These are phyloP conservation scores for Globomyces pollinis-pini DNA, from an alignment of 192 early-diverging fungal genomes.

Conservation along the genomic window DNA sequence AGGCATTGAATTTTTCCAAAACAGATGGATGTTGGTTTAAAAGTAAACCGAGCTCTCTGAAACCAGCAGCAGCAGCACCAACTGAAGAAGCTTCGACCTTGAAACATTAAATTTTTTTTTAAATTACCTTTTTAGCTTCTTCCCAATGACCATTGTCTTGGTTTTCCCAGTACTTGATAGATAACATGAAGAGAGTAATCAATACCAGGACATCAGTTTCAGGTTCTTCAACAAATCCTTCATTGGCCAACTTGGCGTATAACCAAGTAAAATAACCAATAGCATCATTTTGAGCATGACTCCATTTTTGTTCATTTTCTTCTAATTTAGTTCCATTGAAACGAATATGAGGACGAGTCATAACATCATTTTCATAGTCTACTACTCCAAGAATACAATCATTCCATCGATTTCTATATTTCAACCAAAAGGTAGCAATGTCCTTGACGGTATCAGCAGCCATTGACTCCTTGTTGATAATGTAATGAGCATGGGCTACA, in stretches of 20 bases:
- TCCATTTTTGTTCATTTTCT: constrained; percentile 26
- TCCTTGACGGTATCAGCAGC: constrained; percentile 13
- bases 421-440: constrained; percentile 24
- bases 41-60: constrained; percentile 17
- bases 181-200: constrained; percentile 16
- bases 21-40: constrained; percentile 4
- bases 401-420: constrained; percentile 18
- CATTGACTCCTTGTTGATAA: constrained; percentile 6
- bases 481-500: constrained; percentile 21
- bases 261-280: constrained; percentile 30
- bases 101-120: too few species aligned
- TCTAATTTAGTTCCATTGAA: constrained; percentile 23
- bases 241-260: constrained; percentile 8
- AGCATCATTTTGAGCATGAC: constrained; percentile 31
- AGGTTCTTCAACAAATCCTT: constrained; percentile 11
- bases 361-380: constrained; percentile 19
- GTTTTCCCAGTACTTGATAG: constrained; percentile 20
- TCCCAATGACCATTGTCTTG: constrained; percentile 31
- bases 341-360: constrained; percentile 27
- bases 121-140: constrained; percentile 28
- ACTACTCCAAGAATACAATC: constrained; percentile 11
- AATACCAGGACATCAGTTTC: constrained; percentile 16
- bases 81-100: constrained; percentile 32
- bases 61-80: constrained; percentile 23
- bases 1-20: constrained; percentile 8